Evolutionary conservation across 148 eudicot genomes (phyloP).

Genomic region (Drosera capensis): DNA sequence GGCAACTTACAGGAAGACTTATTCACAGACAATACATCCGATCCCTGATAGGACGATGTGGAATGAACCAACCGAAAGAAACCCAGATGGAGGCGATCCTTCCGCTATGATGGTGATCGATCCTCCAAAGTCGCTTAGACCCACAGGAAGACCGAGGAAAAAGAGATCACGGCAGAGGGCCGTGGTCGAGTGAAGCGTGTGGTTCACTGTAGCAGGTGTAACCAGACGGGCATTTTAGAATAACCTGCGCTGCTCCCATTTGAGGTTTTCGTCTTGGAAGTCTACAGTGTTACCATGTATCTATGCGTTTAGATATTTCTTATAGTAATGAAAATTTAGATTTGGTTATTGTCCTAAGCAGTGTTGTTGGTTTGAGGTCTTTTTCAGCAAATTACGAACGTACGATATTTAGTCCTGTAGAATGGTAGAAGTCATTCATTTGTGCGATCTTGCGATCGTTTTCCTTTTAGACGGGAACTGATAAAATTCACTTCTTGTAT

Average conservation of each 20-base stretch:
- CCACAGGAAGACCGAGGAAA: slow-evolving; percentile 50
- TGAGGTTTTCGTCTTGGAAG: slow-evolving; percentile 5
- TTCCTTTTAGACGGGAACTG: too few species aligned
- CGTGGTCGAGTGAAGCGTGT: slow-evolving; percentile 39
- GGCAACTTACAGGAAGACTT: not conserved
- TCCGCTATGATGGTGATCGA: not conserved
- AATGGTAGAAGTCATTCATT: too few species aligned
- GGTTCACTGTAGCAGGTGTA: slow-evolving; percentile 59
- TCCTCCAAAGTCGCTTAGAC: slow-evolving; percentile 30
- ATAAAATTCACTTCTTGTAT: too few species aligned
- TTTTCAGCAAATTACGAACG: too few species aligned
- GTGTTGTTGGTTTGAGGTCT: too few species aligned
- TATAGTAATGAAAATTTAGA: too few species aligned
- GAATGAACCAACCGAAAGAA: not conserved
- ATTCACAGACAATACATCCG: not conserved
- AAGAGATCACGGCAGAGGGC: slow-evolving; percentile 44
- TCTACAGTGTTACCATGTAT: too few species aligned
- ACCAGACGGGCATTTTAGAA: slow-evolving; percentile 66
- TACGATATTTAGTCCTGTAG: too few species aligned
- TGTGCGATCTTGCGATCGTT: too few species aligned
- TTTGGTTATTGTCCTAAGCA: too few species aligned
- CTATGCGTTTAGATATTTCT: too few species aligned
- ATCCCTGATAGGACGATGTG: not conserved
- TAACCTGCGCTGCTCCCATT: slow-evolving; percentile 42
- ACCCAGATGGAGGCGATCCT: slow-evolving; percentile 1